Conservation (phyloP, 2,329 filamentous ascomycete genomes). For the Fusarium sp. region DNA sequence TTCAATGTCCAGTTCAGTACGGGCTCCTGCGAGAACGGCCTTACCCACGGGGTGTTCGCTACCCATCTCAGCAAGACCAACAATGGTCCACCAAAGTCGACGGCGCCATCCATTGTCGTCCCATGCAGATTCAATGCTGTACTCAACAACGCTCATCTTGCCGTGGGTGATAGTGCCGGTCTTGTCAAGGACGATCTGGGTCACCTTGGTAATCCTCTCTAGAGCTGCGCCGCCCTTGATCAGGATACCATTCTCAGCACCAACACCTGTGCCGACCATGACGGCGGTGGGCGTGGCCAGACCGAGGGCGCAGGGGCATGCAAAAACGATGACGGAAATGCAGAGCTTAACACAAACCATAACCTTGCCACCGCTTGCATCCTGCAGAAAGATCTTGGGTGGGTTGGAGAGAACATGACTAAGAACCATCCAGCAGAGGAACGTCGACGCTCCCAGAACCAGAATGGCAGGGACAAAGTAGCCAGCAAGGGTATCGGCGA, state of each 20-base stretch:
- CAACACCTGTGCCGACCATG: conserved; percentile 98
- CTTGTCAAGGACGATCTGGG: conserved; percentile 93
- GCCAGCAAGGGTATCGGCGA: conserved; percentile 91
- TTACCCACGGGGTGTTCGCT: conserved; percentile 97
- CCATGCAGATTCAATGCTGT: conserved; percentile 77
- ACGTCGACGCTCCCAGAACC: conserved; percentile 84
- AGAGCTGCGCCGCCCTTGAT: conserved; percentile 95
- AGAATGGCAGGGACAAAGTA: conserved; percentile 95
- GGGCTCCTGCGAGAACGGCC: conserved; percentile 82
- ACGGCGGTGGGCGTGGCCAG: conserved; percentile 96
- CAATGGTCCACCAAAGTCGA: conserved; percentile 92
- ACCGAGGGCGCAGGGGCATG: conserved; percentile 96
- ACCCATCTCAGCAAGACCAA: conserved; percentile 94
- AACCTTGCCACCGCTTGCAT: conserved; percentile 86
- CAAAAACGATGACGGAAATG: conserved; percentile 98
- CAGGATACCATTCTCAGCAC: conserved; percentile 95
- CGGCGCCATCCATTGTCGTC: conserved; percentile 73
- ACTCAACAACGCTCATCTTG: conserved; percentile 90
- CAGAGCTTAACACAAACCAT: conserved; percentile 98
- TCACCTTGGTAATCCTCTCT: conserved; percentile 90
- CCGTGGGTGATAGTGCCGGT: conserved; percentile 95
- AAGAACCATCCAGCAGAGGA: conserved; percentile 92
- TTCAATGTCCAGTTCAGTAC: conserved; percentile 78
- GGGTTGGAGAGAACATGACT: conserved; percentile 87
- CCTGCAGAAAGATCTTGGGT: conserved; percentile 87